phyloP scores from a whole-genome alignment of 2,329 filamentous ascomycete species.

The Alternaria arborescens region DNA sequence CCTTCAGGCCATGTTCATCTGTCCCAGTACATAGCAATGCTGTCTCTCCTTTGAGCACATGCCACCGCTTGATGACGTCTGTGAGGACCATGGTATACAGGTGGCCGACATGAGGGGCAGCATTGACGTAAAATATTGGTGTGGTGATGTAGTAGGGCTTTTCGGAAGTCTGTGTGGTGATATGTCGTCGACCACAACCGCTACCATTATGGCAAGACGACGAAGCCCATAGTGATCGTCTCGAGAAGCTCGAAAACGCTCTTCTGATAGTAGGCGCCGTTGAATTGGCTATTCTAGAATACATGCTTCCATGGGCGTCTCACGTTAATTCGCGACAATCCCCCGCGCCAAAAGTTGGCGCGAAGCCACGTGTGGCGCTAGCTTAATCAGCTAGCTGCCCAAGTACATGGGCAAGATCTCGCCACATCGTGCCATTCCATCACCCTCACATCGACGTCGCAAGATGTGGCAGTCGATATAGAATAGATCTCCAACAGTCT shows the following conservation, averaged over 20 bases:
- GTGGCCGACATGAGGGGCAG: slow-evolving; percentile 93
- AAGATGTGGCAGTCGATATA: neutral
- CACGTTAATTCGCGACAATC: slow-evolving; percentile 22
- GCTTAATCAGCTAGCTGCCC: slow-evolving; percentile 12
- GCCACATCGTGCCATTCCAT: neutral
- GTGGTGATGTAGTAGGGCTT: slow-evolving; percentile 97
- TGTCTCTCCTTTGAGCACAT: slow-evolving; percentile 74
- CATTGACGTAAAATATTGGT: slow-evolving; percentile 99
- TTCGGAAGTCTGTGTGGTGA: slow-evolving; percentile 30
- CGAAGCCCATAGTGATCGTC: slow-evolving; percentile 34
- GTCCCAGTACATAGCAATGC: slow-evolving; percentile 88
- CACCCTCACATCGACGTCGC: neutral
- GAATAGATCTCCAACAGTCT: neutral
- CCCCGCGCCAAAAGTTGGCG: slow-evolving; percentile 27
- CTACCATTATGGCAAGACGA: slow-evolving; percentile 31
- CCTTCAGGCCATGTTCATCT: slow-evolving; percentile 96
- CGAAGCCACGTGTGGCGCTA: slow-evolving; percentile 23
- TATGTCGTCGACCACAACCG: slow-evolving; percentile 25
- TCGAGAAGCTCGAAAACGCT: slow-evolving; percentile 21
- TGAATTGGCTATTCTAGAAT: slow-evolving; percentile 32
- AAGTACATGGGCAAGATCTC: neutral
- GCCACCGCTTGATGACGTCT: slow-evolving; percentile 93
- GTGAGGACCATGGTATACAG: slow-evolving; percentile 91
- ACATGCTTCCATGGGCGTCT: slow-evolving; percentile 41
- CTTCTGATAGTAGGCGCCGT: slow-evolving; percentile 30